Evolutionary conservation across 2,329 filamentous ascomycete species (phyloP).

Genomic region (Aureobasidium sp.): DNA sequence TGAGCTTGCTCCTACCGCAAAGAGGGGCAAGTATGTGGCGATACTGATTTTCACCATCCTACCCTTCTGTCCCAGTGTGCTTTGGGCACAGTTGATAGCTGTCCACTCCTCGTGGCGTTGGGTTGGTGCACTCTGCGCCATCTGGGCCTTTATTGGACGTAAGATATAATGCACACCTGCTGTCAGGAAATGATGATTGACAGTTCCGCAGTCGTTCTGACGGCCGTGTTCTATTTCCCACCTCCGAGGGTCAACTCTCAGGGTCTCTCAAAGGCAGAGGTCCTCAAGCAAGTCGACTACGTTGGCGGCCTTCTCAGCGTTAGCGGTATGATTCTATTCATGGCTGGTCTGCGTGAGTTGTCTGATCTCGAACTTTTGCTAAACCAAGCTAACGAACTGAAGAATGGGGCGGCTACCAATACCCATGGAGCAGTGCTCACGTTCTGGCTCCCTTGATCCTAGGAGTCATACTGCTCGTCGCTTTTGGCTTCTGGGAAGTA

Average conservation of each 20-base stretch:
- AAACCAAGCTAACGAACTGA: slow-evolving; percentile 20
- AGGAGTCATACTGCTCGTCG: slow-evolving; percentile 26
- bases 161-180: not conserved
- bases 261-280: slow-evolving; percentile 34
- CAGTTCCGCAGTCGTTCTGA: slow-evolving; percentile 41
- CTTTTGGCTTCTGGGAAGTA: slow-evolving; percentile 29
- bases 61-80: slow-evolving; percentile 55
- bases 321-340: slow-evolving; percentile 44
- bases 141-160: slow-evolving; percentile 43
- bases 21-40: slow-evolving; percentile 58
- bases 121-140: slow-evolving; percentile 46
- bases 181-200: not conserved
- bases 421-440: slow-evolving; percentile 28
- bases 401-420: slow-evolving; percentile 23
- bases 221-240: slow-evolving; percentile 48
- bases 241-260: slow-evolving; percentile 40
- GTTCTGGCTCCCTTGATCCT: slow-evolving; percentile 30
- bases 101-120: slow-evolving; percentile 47
- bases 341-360: slow-evolving; percentile 36
- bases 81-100: slow-evolving; percentile 55
- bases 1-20: slow-evolving; percentile 59
- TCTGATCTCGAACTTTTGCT: not conserved
- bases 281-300: slow-evolving; percentile 44
- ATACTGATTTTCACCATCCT: slow-evolving; percentile 55
- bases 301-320: slow-evolving; percentile 47